Conservation (phyloP, 768 basidiomycete genomes). For the Phaffia australis region DNA sequence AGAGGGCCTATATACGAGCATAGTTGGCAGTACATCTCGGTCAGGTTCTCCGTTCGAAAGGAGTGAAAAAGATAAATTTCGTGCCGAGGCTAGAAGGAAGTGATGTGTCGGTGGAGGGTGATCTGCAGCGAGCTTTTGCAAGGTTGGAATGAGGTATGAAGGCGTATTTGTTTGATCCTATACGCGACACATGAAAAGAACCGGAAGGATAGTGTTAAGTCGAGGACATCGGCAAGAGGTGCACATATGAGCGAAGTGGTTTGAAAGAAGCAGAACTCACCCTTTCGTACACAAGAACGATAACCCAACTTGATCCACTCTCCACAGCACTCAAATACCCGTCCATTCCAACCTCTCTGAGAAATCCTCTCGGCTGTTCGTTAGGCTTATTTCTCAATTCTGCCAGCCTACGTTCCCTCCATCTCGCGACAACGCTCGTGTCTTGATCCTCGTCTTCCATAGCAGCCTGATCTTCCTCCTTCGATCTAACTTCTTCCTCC, state of each 20-base stretch:
- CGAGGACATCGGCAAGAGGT: not conserved
- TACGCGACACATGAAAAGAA: not conserved
- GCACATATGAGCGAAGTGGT: not conserved
- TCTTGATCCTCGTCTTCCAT: conserved; percentile 1
- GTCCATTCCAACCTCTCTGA: conserved; percentile 21
- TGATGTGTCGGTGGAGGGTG: conserved; percentile 17
- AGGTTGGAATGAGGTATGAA: conserved; percentile 5
- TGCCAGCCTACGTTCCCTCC: conserved; percentile 1
- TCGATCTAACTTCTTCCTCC: conserved; percentile 5
- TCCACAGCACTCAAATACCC: conserved; percentile 22
- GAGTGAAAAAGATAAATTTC: conserved; percentile 15
- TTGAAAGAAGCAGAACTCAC: conserved; percentile 5
- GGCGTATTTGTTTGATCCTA: not conserved
- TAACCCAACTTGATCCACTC: conserved; percentile 15
- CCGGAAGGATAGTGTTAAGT: not conserved
- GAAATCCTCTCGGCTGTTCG: conserved; percentile 12
- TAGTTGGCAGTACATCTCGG: conserved; percentile 18
- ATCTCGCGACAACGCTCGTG: not conserved
- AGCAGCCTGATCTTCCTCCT: conserved; percentile 10
- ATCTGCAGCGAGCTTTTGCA: conserved; percentile 15
- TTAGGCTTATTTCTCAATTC: not conserved
- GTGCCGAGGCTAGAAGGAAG: conserved; percentile 20
- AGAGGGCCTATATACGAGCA: conserved; percentile 21
- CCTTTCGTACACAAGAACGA: conserved; percentile 19
- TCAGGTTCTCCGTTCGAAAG: conserved; percentile 15